Conservation (phyloP, 768 basidiomycete genomes). For the Roridomyces roridus region DNA sequence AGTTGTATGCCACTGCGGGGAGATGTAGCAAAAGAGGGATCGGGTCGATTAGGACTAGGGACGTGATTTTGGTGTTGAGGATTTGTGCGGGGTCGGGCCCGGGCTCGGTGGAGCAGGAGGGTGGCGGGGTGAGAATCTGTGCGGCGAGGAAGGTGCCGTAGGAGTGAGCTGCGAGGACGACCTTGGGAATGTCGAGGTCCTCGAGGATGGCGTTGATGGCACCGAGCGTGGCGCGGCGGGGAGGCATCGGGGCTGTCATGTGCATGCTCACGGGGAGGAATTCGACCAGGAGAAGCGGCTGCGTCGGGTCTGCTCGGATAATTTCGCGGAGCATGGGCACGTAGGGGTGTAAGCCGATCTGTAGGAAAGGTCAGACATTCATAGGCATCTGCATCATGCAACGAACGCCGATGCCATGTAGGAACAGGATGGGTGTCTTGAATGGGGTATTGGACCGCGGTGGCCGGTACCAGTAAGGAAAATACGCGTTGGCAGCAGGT, state of each 20-base stretch:
- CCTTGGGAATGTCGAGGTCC: slow-evolving; percentile 40
- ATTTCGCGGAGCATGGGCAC: slow-evolving; percentile 56
- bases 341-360: slow-evolving; percentile 73
- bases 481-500: slow-evolving; percentile 41
- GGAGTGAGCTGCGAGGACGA: slow-evolving; percentile 62
- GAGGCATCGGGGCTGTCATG: slow-evolving; percentile 59
- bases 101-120: neutral
- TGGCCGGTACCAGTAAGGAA: slow-evolving; percentile 48
- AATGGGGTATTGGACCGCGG: slow-evolving; percentile 45
- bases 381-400: too few species aligned
- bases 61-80: slow-evolving; percentile 43
- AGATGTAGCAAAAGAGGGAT: slow-evolving; percentile 70
- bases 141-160: slow-evolving; percentile 66
- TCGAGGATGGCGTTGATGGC: slow-evolving; percentile 53
- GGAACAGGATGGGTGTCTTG: slow-evolving; percentile 62
- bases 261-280: slow-evolving; percentile 65
- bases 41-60: slow-evolving; percentile 64
- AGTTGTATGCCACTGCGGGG: slow-evolving; percentile 68
- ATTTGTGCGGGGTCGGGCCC: slow-evolving; percentile 15
- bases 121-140: slow-evolving; percentile 47
- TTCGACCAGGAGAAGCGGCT: slow-evolving; percentile 66
- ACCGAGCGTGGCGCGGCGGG: slow-evolving; percentile 44
- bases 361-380: neutral
- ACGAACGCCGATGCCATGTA: slow-evolving; percentile 74
- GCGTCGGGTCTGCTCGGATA: slow-evolving; percentile 47